Evolutionary conservation across 345 rosid genomes (phyloP).

Genomic region (Hibiscus mutabilis): DNA sequence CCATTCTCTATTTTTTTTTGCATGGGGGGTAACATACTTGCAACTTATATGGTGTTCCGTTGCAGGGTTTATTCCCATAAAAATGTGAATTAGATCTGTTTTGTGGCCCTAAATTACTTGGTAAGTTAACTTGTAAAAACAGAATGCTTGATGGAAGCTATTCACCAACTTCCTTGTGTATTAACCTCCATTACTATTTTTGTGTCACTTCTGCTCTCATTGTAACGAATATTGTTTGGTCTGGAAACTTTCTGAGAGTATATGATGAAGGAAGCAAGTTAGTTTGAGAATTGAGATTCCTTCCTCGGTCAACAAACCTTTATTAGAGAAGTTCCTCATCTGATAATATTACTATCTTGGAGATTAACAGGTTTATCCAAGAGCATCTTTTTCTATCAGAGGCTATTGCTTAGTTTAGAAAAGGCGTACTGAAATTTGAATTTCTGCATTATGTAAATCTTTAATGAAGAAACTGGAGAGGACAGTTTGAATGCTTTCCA

Average conservation of each 20-base stretch:
- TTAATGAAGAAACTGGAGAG: neutral
- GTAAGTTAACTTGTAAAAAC: neutral
- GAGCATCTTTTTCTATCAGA: neutral
- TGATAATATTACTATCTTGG: neutral
- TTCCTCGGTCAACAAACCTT: neutral
- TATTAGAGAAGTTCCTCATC: neutral
- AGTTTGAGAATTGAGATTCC: neutral
- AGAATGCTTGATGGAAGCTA: neutral
- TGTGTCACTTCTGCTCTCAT: neutral
- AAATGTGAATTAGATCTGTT: neutral
- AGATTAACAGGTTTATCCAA: neutral
- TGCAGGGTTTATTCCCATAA: neutral
- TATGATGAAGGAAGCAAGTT: neutral
- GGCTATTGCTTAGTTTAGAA: neutral
- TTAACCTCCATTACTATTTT: neutral
- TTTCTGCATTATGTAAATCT: neutral
- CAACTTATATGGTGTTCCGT: neutral
- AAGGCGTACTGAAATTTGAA: neutral
- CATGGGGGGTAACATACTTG: neutral
- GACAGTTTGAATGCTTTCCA: neutral
- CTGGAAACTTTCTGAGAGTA: neutral
- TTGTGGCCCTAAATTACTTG: neutral
- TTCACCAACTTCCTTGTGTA: constrained; percentile 1
- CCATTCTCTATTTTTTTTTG: neutral
- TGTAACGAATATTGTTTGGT: neutral